A percentile compares a stretch with the other conserved stretches of the same genome.
Evolutionary conservation across 495 filamentous ascomycete genomes (phyloP).

Genomic region (Lepidopterella palustris): DNA sequence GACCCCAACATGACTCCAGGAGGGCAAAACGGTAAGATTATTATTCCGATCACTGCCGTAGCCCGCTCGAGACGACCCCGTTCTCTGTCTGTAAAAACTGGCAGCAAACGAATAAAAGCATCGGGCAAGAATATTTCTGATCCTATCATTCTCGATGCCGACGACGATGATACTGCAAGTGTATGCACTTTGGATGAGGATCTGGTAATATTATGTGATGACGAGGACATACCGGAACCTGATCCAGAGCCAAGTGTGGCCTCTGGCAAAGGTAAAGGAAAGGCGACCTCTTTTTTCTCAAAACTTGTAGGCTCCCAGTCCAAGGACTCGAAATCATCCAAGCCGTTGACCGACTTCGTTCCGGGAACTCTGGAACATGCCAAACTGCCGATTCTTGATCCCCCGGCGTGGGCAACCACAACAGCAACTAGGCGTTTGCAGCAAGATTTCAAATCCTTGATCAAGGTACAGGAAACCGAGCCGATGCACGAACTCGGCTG

Average conservation of each 20-base stretch:
- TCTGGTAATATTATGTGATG: constrained; percentile 41
- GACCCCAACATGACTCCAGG: constrained; percentile 45
- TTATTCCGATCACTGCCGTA: constrained; percentile 49
- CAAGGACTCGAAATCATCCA: constrained; percentile 11
- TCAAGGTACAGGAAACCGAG: constrained; percentile 57
- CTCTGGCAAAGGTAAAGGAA: constrained; percentile 25
- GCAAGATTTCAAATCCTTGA: constrained; percentile 52
- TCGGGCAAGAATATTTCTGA: constrained; percentile 21
- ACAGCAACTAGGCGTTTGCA: constrained; percentile 57
- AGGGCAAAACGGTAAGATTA: constrained; percentile 37
- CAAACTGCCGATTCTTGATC: constrained; percentile 50
- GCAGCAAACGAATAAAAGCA: constrained; percentile 29
- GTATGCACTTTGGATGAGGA: constrained; percentile 51
- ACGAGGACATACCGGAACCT: constrained; percentile 11
- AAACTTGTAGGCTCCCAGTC: constrained; percentile 11
- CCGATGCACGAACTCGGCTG: constrained; percentile 71
- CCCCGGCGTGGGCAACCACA: constrained; percentile 63
- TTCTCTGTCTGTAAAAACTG: constrained; percentile 11
- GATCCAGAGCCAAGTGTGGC: constrained; percentile 13
- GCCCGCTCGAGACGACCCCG: constrained; percentile 35
- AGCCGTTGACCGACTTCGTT: constrained; percentile 53
- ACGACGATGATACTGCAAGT: constrained; percentile 36
- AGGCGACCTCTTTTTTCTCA: constrained; percentile 20
- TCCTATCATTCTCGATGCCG: constrained; percentile 26
- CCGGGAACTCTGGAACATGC: constrained; percentile 56